Base-by-base conservation (phyloP, 805 yeast species). In the Suhomyces sp. region DNA sequence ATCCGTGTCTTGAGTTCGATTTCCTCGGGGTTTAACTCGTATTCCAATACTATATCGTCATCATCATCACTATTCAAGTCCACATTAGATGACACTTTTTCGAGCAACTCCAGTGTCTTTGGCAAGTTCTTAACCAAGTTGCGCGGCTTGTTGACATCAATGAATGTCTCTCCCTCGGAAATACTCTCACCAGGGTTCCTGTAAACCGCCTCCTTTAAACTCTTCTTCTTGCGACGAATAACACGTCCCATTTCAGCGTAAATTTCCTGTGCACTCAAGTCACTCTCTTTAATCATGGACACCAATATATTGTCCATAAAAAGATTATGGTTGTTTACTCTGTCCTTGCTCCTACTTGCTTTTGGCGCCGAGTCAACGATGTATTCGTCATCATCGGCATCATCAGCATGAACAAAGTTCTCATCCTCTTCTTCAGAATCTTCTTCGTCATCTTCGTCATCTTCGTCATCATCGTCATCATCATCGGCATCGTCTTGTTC, bases 1-100 rank as follows among this genome's bases (percentile, higher is more conserved):
- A 90, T 77, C 40, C 83, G 72, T 47, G 88, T 90, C 57, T 91
- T 93, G 44, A 82, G 55, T 38, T 65, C 71, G 8, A 81, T 72
- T 43, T 90, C 96, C 33, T 81, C 88, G 35, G 74, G 79, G 2
- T 76, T 71, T 31, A 93, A 66, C 27, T 86, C 52, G 21, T 80
- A 70, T 0, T 65, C 62, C 4, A 77, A 78, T 9, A 87, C 68
- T 46, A 88, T 96, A 10, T 80, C 91, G 53, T 88, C 97, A 46
- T 86, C 95, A 49, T 88, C 95, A 31, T 55, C 60, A 6, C 80
- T 79, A 28, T 83, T 67, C 32, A 78, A 68, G 2, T 74, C 82
- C 1, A 77, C 79, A 31, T 77, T 81, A 19, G 83, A 85, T 0
- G 76, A 58, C 2, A 86, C 67, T 33, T 63, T 70, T 0, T 62